Percentiles rank a stretch among this genome's conserved stretches.
phyloP scores from a whole-genome alignment of 2,329 filamentous ascomycete species.

The Pseudonectria buxi region DNA sequence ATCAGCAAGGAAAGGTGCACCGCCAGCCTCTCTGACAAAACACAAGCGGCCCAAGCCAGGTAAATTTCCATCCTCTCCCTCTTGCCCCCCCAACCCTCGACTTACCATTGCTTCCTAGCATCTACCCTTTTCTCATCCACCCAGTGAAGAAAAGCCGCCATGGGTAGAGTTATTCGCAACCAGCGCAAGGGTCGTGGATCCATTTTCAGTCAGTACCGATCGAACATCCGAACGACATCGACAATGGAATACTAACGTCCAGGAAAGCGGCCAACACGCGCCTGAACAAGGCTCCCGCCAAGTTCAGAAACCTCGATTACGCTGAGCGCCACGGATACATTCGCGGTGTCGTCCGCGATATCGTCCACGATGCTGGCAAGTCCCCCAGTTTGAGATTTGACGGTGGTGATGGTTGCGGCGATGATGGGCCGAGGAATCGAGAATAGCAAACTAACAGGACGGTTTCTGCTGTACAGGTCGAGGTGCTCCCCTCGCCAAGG shows the following conservation, averaged over 20 bases:
- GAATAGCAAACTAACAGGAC: no score
- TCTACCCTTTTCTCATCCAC: conserved; percentile 28
- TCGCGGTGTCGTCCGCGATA: conserved; percentile 96
- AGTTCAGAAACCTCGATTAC: conserved; percentile 96
- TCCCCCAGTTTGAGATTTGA: conserved; percentile 10
- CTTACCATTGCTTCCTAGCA: conserved; percentile 26
- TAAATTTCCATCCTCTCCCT: conserved; percentile 24
- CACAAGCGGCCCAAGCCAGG: conserved; percentile 36
- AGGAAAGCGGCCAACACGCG: conserved; percentile 68
- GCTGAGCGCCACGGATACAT: conserved; percentile 97
- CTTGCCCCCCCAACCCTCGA: conserved; percentile 19
- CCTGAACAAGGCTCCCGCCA: conserved; percentile 77
- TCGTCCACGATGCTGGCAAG: conserved; percentile 91
- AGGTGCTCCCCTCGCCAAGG: conserved; percentile 94
- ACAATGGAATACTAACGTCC: conserved; percentile 26
- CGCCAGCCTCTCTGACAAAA: conserved; percentile 28
- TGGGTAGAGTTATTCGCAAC: conserved; percentile 60
- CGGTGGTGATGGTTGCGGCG: not conserved
- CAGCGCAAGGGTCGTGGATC: conserved; percentile 55
- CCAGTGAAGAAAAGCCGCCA: conserved; percentile 33
- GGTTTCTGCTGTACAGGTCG: conserved; percentile 41
- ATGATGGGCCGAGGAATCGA: conserved; percentile 17
- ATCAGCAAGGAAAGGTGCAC: conserved; percentile 20
- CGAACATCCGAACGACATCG: conserved; percentile 17
- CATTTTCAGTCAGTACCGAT: conserved; percentile 47